These are phyloP conservation scores for Arctostaphylos glauca DNA, from an alignment of 148 eudicot genomes.

Conservation along the genomic window DNA sequence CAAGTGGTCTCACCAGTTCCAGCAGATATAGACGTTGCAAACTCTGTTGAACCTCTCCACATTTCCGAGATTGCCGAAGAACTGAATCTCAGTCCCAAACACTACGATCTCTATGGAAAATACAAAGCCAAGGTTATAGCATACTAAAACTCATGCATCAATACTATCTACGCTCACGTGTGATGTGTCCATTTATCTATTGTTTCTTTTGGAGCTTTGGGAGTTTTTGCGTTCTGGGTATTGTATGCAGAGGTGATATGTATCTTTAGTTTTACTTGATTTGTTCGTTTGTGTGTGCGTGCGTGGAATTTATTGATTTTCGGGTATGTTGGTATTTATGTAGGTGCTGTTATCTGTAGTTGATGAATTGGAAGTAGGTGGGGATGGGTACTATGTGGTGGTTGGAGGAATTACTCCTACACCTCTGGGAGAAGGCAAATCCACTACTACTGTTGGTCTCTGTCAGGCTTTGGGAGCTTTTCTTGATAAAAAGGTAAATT, in stretches of 20 bases:
- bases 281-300: neutral
- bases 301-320: constrained; percentile 13
- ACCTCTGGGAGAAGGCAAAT: constrained; percentile 98
- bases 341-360: constrained; percentile 82
- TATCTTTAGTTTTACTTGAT: neutral
- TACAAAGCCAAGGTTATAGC: constrained; percentile 84
- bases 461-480: constrained; percentile 98
- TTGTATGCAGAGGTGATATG: neutral
- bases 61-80: constrained; percentile 73
- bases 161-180: neutral
- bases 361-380: constrained; percentile 63
- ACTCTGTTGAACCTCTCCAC: constrained; percentile 72
- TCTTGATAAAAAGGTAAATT: constrained; percentile 81
- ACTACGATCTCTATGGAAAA: constrained; percentile 93
- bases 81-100: constrained; percentile 56
- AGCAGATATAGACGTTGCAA: constrained; percentile 89
- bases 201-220: neutral
- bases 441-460: constrained; percentile 96
- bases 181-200: neutral
- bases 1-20: constrained; percentile 79
- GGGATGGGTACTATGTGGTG: constrained; percentile 91
- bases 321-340: constrained; percentile 11
- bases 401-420: constrained; percentile 99
- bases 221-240: constrained; percentile 8
- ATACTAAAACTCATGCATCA: neutral